Evolutionary conservation across 768 basidiomycete genomes (phyloP).

Genomic region (Hygrocybe punicea): DNA sequence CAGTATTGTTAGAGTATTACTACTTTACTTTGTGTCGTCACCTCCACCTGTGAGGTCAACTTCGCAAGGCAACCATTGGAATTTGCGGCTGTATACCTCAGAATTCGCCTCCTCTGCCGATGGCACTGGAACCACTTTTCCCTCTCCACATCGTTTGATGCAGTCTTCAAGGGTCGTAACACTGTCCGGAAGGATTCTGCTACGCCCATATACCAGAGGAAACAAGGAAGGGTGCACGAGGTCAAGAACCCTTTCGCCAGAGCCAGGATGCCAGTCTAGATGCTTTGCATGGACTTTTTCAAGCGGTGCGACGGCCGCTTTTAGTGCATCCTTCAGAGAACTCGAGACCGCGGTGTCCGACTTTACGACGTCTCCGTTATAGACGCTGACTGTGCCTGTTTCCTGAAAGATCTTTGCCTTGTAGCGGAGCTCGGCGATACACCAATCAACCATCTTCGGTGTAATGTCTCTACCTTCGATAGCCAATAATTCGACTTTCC

Average conservation of each 20-base stretch:
- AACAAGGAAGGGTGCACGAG: constrained; percentile 47
- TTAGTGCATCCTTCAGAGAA: constrained; percentile 22
- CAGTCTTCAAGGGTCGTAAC: constrained; percentile 21
- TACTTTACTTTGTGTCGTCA: constrained; percentile 16
- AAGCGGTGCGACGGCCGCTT: constrained; percentile 25
- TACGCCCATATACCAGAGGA: constrained; percentile 37
- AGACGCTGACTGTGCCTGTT: constrained; percentile 16
- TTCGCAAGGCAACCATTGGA: constrained; percentile 26
- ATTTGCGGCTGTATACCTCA: background rate
- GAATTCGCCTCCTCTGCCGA: no score
- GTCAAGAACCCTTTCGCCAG: constrained; percentile 42
- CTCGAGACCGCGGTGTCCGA: constrained; percentile 34
- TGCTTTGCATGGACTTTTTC: constrained; percentile 35
- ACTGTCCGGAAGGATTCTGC: constrained; percentile 18
- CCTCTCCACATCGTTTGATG: constrained; percentile 22
- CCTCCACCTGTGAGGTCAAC: constrained; percentile 13
- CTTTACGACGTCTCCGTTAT: constrained; percentile 29
- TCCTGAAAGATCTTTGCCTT: constrained; percentile 14
- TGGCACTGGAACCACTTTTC: constrained; percentile 15
- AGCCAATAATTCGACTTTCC: constrained; percentile 23
- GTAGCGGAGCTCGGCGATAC: constrained; percentile 27
- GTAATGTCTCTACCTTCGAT: constrained; percentile 18
- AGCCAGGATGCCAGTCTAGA: constrained; percentile 48
- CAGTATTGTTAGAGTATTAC: no score
- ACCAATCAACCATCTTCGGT: constrained; percentile 24